Conservation (phyloP, 495 filamentous ascomycete species). For the Neurospora sp. region DNA sequence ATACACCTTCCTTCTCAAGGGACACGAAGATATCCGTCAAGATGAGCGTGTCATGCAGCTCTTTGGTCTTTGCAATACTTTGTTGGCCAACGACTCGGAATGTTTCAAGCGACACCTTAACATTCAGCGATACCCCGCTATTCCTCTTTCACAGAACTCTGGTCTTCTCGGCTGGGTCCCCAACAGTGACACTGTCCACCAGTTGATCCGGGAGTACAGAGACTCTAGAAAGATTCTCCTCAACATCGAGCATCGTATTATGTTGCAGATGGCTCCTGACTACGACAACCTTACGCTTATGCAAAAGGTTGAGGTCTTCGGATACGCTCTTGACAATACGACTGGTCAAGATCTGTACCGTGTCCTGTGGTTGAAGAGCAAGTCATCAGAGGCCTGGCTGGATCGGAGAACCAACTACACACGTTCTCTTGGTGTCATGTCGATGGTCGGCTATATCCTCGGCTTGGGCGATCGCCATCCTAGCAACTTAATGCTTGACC, state of each 20-base stretch:
- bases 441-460: slow-evolving; percentile 99
- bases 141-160: slow-evolving; percentile 90
- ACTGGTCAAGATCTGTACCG: slow-evolving; percentile 97
- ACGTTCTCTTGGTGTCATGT: slow-evolving; percentile 94
- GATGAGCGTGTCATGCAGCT: slow-evolving; percentile 99
- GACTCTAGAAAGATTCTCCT: slow-evolving; percentile 93
- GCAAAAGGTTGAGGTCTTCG: slow-evolving; percentile 99
- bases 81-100: slow-evolving; percentile 84
- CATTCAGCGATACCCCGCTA: slow-evolving; percentile 89
- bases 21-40: slow-evolving; percentile 96
- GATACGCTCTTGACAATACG: slow-evolving; percentile 96
- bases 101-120: slow-evolving; percentile 94
- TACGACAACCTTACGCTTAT: slow-evolving; percentile 97
- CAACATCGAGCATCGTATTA: slow-evolving; percentile 98
- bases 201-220: slow-evolving; percentile 92
- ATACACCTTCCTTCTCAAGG: slow-evolving; percentile 86
- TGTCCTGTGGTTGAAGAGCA: slow-evolving; percentile 96
- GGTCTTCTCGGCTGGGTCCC: slow-evolving; percentile 95
- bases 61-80: slow-evolving; percentile 91
- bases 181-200: slow-evolving; percentile 93
- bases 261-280: slow-evolving; percentile 99
- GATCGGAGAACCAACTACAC: slow-evolving; percentile 97
- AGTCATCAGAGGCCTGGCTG: slow-evolving; percentile 95
- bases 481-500: slow-evolving; percentile 93
- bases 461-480: slow-evolving; percentile 94